A percentile compares a stretch with the other conserved stretches of the same genome.
These are phyloP conservation scores for Paracoccidioides brasiliensis DNA, from an alignment of 2,329 filamentous ascomycete genomes.

Conservation along the genomic window DNA sequence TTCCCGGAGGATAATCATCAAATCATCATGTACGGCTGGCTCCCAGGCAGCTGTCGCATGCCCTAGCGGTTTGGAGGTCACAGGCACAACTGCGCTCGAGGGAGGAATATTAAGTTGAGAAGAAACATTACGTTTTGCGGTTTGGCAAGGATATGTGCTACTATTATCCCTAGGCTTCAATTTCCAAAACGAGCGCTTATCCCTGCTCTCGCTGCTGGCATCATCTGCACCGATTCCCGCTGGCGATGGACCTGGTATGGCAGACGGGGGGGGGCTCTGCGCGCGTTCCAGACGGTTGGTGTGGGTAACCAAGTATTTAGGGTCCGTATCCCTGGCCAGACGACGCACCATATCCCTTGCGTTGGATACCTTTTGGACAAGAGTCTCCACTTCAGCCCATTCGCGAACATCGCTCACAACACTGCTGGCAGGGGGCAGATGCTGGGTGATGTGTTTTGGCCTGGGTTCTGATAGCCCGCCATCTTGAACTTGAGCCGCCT, in stretches of 20 bases:
- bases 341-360: constrained; percentile 79
- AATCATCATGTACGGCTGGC: constrained; percentile 60
- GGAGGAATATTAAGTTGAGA: constrained; percentile 40
- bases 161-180: constrained; percentile 55
- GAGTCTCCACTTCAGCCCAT: constrained; percentile 73
- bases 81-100: constrained; percentile 20
- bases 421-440: constrained; percentile 15
- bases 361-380: constrained; percentile 76
- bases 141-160: constrained; percentile 24
- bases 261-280: constrained; percentile 18
- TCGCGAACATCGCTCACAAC: constrained; percentile 56
- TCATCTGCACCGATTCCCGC: constrained; percentile 18
- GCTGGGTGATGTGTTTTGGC: constrained; percentile 20
- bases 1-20: constrained; percentile 69
- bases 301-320: constrained; percentile 37
- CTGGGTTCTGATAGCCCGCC: constrained; percentile 20
- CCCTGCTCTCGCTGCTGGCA: constrained; percentile 25
- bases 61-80: constrained; percentile 17
- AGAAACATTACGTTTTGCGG: constrained; percentile 37
- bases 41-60: neutral
- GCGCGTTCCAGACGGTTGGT: constrained; percentile 20
- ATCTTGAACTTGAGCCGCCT: constrained; percentile 48
- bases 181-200: constrained; percentile 80
- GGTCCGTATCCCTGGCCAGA: constrained; percentile 71
- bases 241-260: constrained; percentile 15